phyloP scores from a whole-genome alignment of 176 grass and related monocot species.

The Puccinellia tenuiflora region DNA sequence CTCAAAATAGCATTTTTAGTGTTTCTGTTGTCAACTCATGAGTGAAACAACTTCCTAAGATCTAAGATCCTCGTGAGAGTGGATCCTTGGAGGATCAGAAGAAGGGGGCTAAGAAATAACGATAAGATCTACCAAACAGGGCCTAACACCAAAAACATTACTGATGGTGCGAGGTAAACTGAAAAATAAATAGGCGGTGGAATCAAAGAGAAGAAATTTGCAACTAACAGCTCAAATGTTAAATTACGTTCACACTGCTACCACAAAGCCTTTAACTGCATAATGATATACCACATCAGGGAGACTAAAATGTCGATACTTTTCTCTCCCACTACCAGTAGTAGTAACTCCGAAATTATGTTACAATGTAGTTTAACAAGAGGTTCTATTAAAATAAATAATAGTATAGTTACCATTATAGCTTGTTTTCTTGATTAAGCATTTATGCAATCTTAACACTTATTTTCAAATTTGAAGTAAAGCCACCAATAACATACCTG shows the following conservation, averaged over 20 bases:
- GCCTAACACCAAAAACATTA: neutral
- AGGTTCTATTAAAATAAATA: conserved; percentile 1
- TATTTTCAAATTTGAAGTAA: neutral
- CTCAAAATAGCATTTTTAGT: neutral
- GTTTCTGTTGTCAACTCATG: neutral
- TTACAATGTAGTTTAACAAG: neutral
- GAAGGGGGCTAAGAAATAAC: neutral
- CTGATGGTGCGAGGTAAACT: neutral
- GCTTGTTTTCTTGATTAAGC: neutral
- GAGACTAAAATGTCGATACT: neutral
- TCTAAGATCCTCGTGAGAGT: neutral
- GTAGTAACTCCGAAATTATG: neutral
- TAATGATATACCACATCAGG: neutral
- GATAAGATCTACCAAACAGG: neutral
- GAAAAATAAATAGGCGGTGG: neutral
- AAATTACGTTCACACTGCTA: neutral
- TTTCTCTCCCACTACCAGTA: neutral
- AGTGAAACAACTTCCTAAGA: neutral
- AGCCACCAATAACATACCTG: conserved; percentile 48
- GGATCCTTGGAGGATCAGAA: neutral
- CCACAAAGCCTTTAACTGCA: neutral
- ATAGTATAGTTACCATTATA: neutral
- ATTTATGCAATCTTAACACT: neutral
- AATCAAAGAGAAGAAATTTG: neutral
- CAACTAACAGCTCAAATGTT: neutral